Percentiles rank a stretch among this genome's conserved stretches.
phyloP scores from a whole-genome alignment of 176 grass and related monocot genomes.

The Eleusine coracana region DNA sequence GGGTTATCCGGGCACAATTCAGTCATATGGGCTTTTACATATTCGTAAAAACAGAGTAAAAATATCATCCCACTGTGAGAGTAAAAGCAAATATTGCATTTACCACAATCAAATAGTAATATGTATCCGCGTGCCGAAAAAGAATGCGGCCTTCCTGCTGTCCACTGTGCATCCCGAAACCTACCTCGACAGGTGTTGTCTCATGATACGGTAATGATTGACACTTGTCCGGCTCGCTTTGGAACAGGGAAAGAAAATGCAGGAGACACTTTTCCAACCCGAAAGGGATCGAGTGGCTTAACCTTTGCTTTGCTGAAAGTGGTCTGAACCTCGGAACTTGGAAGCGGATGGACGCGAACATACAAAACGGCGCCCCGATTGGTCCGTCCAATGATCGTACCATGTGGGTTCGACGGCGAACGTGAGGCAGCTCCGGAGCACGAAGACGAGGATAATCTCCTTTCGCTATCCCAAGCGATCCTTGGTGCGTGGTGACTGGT shows the following conservation, averaged over 20 bases:
- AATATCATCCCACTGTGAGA: not conserved
- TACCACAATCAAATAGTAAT: not conserved
- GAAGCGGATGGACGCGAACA: slow-evolving; percentile 22
- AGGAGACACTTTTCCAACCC: slow-evolving; percentile 16
- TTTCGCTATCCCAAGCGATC: slow-evolving; percentile 23
- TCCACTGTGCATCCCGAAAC: not conserved
- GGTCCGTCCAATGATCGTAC: slow-evolving; percentile 24
- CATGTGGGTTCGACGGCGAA: slow-evolving; percentile 22
- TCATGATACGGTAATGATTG: slow-evolving; percentile 56
- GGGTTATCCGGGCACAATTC: not conserved
- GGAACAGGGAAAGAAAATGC: not conserved
- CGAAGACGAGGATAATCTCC: slow-evolving; percentile 15
- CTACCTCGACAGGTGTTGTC: slow-evolving; percentile 43
- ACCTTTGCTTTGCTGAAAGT: slow-evolving; percentile 33
- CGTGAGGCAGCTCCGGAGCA: slow-evolving; percentile 36
- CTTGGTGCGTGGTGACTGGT: not conserved
- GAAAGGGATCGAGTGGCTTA: not conserved
- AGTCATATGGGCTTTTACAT: not conserved
- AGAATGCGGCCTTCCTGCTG: not conserved
- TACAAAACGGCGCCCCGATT: not conserved
- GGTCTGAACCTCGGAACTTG: slow-evolving; percentile 31
- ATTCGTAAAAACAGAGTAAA: not conserved
- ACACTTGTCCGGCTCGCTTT: slow-evolving; percentile 42
- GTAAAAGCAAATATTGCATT: not conserved
- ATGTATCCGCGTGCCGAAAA: not conserved